Evolutionary conservation across 352 stramenopile genomes (phyloP).

Genomic region (Phytophthora sp.): DNA sequence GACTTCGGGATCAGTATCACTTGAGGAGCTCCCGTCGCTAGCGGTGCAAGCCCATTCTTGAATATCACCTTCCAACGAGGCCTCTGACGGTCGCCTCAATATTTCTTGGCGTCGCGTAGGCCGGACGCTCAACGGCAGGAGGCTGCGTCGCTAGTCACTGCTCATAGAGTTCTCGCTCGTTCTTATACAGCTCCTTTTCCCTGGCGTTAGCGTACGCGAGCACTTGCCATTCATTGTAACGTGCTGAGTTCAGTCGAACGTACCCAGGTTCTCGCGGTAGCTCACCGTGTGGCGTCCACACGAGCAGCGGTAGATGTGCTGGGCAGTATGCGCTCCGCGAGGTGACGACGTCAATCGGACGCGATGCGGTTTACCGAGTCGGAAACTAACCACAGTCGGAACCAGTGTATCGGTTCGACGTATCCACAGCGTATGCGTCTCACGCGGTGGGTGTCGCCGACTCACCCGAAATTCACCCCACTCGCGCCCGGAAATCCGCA

Average conservation of each 20-base stretch:
- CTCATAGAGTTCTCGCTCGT: not conserved
- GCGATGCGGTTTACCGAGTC: not conserved
- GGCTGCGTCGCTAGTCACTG: not conserved
- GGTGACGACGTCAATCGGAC: not conserved
- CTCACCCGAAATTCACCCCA: not conserved
- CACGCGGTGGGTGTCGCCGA: not conserved
- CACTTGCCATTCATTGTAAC: not conserved
- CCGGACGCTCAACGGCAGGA: not conserved
- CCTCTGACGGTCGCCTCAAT: not conserved
- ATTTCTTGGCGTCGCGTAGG: not conserved
- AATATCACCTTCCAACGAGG: too few species aligned
- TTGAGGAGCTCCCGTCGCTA: too few species aligned
- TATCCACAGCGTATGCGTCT: not conserved
- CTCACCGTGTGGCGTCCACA: not conserved
- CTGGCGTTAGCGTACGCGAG: not conserved
- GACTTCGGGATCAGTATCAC: too few species aligned
- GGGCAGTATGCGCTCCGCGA: too few species aligned
- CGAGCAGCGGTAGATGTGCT: not conserved
- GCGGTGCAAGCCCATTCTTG: too few species aligned
- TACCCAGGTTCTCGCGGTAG: not conserved
- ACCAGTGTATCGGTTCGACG: not conserved
- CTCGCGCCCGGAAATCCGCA: not conserved
- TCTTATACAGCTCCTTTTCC: not conserved
- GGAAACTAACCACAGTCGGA: not conserved
- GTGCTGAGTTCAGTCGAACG: not conserved